Percentiles rank a stretch among this genome's conserved stretches.
phyloP scores from a whole-genome alignment of 768 basidiomycete genomes.

The Flagelloscypha sp. region DNA sequence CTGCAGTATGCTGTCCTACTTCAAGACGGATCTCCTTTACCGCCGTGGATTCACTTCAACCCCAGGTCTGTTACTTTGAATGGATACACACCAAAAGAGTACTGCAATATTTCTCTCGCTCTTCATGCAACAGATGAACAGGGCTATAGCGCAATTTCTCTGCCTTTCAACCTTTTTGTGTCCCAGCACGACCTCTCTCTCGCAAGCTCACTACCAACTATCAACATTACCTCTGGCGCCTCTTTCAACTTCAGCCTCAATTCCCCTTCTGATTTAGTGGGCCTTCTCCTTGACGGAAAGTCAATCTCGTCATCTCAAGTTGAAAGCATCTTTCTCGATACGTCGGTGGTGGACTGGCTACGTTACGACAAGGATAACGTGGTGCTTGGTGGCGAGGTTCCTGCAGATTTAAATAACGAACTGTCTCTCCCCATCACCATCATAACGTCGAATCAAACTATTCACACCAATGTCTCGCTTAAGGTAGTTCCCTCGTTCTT shows the following conservation, averaged over 20 bases:
- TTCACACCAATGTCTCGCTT: conserved; percentile 56
- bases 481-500: conserved; percentile 71
- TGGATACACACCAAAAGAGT: conserved; percentile 59
- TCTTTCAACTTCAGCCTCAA: conserved; percentile 43
- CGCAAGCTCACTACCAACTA: conserved; percentile 41
- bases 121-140: conserved; percentile 66
- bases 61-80: conserved; percentile 60
- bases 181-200: conserved; percentile 61
- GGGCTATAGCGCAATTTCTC: conserved; percentile 55
- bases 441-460: conserved; percentile 56
- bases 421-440: conserved; percentile 52
- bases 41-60: conserved; percentile 71
- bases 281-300: conserved; percentile 54
- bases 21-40: conserved; percentile 61
- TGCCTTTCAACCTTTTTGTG: conserved; percentile 60
- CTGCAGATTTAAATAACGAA: conserved; percentile 27
- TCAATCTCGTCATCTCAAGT: conserved; percentile 54
- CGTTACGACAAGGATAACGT: conserved; percentile 46
- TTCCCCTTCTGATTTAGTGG: conserved; percentile 51
- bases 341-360: conserved; percentile 51
- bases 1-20: conserved; percentile 59
- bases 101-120: conserved; percentile 32
- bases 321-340: conserved; percentile 47
- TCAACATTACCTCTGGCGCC: conserved; percentile 61
- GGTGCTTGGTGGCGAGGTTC: conserved; percentile 61